A percentile compares a stretch with the other conserved stretches of the same genome.
These are phyloP conservation scores for Cryptomeria japonica DNA, from an alignment of 75 land plant genomes.

Conservation along the genomic window DNA sequence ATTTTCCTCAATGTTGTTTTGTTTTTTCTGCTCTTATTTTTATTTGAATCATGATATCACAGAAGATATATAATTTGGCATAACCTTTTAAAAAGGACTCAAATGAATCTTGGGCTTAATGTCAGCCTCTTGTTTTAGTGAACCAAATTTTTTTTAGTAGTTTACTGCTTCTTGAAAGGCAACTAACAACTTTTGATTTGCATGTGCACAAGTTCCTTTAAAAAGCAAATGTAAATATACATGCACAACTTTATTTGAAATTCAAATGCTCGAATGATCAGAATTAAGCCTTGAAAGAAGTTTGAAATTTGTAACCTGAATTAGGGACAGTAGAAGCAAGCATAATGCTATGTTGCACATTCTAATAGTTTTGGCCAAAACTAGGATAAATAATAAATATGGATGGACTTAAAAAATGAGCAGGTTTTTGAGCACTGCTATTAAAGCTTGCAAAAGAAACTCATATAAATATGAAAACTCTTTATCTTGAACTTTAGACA, in stretches of 20 bases:
- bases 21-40: background rate
- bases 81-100: background rate
- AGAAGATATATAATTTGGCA: background rate
- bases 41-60: background rate
- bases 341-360: background rate
- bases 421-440: background rate
- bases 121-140: background rate
- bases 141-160: background rate
- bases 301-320: background rate
- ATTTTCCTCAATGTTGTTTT: background rate
- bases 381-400: background rate
- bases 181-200: background rate
- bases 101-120: background rate
- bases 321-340: background rate
- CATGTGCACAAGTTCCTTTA: background rate
- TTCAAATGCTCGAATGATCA: background rate
- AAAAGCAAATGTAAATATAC: background rate
- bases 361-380: background rate
- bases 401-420: background rate
- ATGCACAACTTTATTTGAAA: background rate
- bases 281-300: background rate
- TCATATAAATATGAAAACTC: background rate
- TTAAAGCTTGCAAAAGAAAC: background rate
- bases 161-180: background rate
- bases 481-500: background rate